These are phyloP conservation scores for Pseudopediastrum boryanum DNA, from an alignment of 139 green algal genomes.

Conservation along the genomic window DNA sequence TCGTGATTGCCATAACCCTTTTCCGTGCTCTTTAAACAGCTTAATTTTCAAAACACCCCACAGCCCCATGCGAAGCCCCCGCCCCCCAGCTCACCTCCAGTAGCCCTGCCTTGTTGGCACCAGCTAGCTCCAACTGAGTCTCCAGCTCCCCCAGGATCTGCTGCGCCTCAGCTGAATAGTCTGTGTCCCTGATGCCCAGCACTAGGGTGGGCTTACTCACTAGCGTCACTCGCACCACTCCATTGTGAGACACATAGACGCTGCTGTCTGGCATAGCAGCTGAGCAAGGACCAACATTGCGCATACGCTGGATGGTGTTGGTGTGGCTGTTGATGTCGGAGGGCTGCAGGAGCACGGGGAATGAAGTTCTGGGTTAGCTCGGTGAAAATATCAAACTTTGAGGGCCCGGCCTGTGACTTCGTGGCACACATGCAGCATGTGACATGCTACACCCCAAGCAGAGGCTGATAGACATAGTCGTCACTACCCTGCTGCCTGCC, in stretches of 20 bases:
- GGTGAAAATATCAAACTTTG: no score
- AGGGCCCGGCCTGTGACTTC: no score
- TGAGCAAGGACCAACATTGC: no score
- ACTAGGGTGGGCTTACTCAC: not conserved
- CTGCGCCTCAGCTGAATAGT: slow-evolving; percentile 11
- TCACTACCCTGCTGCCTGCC: no score
- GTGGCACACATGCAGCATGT: no score
- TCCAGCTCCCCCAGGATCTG: slow-evolving; percentile 21
- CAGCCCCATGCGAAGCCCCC: not conserved
- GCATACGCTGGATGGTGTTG: not conserved
- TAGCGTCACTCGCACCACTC: not conserved
- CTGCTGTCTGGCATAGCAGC: not conserved
- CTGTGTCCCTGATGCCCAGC: not conserved
- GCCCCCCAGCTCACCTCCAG: slow-evolving; percentile 14
- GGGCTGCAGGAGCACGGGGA: not conserved
- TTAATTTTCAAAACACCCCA: not conserved
- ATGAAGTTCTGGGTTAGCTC: no score
- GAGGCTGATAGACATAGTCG: no score
- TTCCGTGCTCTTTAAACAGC: not conserved
- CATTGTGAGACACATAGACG: not conserved
- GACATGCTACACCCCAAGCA: no score
- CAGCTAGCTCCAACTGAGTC: not conserved
- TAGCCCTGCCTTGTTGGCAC: not conserved
- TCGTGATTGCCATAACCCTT: no score
- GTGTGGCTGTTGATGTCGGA: not conserved